These are phyloP conservation scores for Ganoderma lucidum DNA, from an alignment of 1,284 basidiomycete species.

Conservation along the genomic window DNA sequence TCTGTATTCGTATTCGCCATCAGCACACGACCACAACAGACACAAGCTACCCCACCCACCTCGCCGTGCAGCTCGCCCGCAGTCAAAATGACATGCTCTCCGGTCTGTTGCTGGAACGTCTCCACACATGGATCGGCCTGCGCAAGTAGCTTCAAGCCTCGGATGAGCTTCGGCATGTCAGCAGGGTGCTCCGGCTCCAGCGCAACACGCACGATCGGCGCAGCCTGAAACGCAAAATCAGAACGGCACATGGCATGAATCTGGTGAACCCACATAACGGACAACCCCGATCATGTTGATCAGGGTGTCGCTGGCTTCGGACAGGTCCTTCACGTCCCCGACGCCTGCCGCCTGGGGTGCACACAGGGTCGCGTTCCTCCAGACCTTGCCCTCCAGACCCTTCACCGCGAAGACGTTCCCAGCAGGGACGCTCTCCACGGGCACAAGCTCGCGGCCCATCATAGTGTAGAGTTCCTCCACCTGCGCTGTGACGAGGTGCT, in stretches of 20 bases:
- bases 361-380: conserved; percentile 92
- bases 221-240: conserved; percentile 53
- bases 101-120: conserved; percentile 95
- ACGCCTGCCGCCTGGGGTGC: conserved; percentile 60
- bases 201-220: conserved; percentile 96
- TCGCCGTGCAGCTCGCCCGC: conserved; percentile 98
- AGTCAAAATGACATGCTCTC: conserved; percentile 96
- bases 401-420: conserved; percentile 96
- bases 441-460: conserved; percentile 96
- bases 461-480: conserved; percentile 92
- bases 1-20: conserved; percentile 52
- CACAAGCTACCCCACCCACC: conserved; percentile 51
- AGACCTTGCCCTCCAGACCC: conserved; percentile 91
- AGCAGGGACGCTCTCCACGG: conserved; percentile 87
- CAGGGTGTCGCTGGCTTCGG: conserved; percentile 59
- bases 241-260: conserved; percentile 6
- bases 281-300: conserved; percentile 87
- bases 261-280: conserved; percentile 62
- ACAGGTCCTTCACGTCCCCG: conserved; percentile 45
- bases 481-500: conserved; percentile 68
- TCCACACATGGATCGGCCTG: conserved; percentile 99
- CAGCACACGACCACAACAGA: neutral
- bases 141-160: conserved; percentile 89
- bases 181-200: conserved; percentile 89
- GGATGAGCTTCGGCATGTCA: conserved; percentile 94